phyloP scores from a whole-genome alignment of 108 stramenopile genomes.

The Cyclotella kingstonii region DNA sequence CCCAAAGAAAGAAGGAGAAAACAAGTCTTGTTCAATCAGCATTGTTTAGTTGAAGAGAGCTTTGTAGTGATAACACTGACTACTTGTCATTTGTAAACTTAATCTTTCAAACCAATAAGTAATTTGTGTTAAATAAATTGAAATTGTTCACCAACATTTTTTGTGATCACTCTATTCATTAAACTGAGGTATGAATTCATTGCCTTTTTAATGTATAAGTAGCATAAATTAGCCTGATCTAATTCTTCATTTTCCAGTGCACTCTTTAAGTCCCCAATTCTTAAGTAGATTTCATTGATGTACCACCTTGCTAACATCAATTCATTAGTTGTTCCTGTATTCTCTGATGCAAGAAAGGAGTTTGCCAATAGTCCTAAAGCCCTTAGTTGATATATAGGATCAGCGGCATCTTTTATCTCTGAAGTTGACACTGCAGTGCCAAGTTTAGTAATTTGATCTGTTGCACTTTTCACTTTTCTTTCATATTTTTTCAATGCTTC shows the following conservation, averaged over 20 bases:
- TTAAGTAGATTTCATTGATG: constrained; percentile 71
- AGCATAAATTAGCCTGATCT: constrained; percentile 38
- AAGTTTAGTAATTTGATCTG: constrained; percentile 36
- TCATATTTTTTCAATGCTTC: constrained; percentile 76
- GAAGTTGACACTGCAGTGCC: constrained; percentile 13
- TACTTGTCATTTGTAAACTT: too few relatives aligned
- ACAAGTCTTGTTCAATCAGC: too few relatives aligned
- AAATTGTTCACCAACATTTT: constrained; percentile 76
- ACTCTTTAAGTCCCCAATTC: constrained; percentile 59
- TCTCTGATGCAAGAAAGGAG: constrained; percentile 70
- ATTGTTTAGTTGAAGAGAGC: too few relatives aligned
- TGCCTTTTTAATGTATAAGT: constrained; percentile 45
- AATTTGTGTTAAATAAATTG: constrained; percentile 35
- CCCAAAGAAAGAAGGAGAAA: too few relatives aligned
- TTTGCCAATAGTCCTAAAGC: constrained; percentile 81
- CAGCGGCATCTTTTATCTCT: constrained; percentile 37
- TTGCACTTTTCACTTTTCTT: constrained; percentile 38
- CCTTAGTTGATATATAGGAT: constrained; percentile 58
- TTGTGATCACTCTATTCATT: constrained; percentile 69
- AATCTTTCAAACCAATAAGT: too few relatives aligned
- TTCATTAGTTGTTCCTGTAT: constrained; percentile 78
- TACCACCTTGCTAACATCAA: constrained; percentile 78
- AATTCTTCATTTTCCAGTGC: constrained; percentile 43
- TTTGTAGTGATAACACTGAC: too few relatives aligned
- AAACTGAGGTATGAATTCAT: constrained; percentile 66